Base-by-base conservation (phyloP, 1,284 basidiomycete species). In the Lignosus rhinocerotis region DNA sequence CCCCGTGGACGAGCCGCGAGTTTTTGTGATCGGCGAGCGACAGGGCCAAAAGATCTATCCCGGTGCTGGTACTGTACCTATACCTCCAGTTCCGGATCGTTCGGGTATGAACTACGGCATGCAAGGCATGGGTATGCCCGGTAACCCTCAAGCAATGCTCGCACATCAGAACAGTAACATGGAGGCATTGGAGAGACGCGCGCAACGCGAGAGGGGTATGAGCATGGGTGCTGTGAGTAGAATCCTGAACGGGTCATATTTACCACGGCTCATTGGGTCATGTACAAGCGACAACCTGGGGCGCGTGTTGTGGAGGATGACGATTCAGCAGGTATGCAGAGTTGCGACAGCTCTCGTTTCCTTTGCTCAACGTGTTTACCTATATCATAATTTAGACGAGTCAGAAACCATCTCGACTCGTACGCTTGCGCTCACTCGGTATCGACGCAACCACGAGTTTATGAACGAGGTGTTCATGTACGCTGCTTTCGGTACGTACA, bases 401-500 rank as follows among this genome's bases (percentile, higher is more conserved):
- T 75, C 80, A 16, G 88, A 92, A 54, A 76, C 79, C 56, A 85
- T 92, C 58, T 87, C 90, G 2, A 84, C 87, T 1, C 80, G 88
- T 33, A 83, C 88, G 2, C 76, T 92, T 10, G 87, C 90, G 3
- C 67, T 87, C 33, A 81, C 85, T 11, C 79, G 91, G 38, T 93
- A 91, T 68, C 82, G 80, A 62, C 81, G 90, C 10, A 93, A 93
- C 67, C 89, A 92, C 64, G 90, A 92, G 51, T 77, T 86, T 63
- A 91, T 92, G 88, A 87, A 88, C 66, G 87, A 89, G 48, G 85
- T 93, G 0, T 92, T 93, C 70, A 79, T 77, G 66, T 78, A 81
- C 61, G 88, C 90, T 19, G 86, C 86, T 0, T 87, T 84, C 66
- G 81, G 90, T 87, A 63, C 57, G 76, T 69, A 14, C n/a, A 12